Base-by-base conservation (phyloP, 495 filamentous ascomycete genomes). In the Hamigera avellanea region DNA sequence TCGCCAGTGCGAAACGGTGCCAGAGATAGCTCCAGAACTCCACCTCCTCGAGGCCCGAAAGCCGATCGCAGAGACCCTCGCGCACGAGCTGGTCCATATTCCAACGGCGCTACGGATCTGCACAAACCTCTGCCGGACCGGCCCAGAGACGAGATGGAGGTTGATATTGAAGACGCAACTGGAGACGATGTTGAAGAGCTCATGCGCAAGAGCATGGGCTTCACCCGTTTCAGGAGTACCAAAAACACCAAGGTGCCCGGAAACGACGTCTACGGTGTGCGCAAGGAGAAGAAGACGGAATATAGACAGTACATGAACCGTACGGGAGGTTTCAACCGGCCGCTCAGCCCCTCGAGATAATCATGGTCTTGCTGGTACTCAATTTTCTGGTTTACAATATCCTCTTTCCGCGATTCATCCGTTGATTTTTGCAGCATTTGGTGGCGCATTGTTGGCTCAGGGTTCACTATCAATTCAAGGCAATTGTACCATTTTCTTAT, bases 241-340 rank as follows among this genome's bases (percentile, higher is more conserved):
- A 93, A 96, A 52, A 72, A 82, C 40, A 87, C 83, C 45, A 95
- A 96, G 52, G 78, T 98, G 0, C 70, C 76, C 6, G 91, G 91
- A 6, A 98, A 98, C 52, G 73, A 94, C 48, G 74, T 85, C 36
- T 87, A 80, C 33, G 83, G 69, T 5, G 77, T 95, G 19, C 64
- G 81, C 40, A 95, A 93, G 69, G 89, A 93, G 65, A 96, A 93
- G 77, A 85, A 85, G 71, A 83, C 81, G 5, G 76, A 93, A 69
- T 95, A 95, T 52, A 69, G 91, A 52, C 91, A 98, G 73, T 98
- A 98, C 56, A 98, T 98, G 91, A 98, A 98, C 57, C 80, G 91
- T 37, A 61, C 77, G n/a, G 89, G 89, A 31, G 91, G 91, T 29
- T 98, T 98, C 69, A 98, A 98, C 59, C 67, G 91, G 49, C 87